These are phyloP conservation scores for Gossypium trilobum DNA, from an alignment of 441 rosid species.

Conservation along the genomic window DNA sequence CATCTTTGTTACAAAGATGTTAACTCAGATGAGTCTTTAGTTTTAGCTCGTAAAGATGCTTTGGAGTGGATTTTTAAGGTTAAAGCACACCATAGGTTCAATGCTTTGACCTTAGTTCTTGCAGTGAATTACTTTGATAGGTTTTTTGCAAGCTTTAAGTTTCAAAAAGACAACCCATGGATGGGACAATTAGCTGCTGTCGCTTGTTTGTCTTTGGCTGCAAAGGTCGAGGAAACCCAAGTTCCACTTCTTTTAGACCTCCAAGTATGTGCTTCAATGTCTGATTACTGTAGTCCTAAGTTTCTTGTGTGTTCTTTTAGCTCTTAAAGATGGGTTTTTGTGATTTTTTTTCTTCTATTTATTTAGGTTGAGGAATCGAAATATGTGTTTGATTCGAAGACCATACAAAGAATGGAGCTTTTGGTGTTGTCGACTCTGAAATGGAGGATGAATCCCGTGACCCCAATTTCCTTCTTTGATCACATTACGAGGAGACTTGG, in stretches of 20 bases:
- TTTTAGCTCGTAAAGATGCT: constrained; percentile 37
- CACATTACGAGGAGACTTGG: constrained; percentile 45
- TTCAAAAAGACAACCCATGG: constrained; percentile 57
- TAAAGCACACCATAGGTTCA: constrained; percentile 41
- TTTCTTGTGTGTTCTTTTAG: constrained; percentile 17
- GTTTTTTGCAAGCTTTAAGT: constrained; percentile 33
- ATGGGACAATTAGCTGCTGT: constrained; percentile 56
- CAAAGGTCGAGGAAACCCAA: constrained; percentile 58
- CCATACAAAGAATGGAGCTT: constrained; percentile 66
- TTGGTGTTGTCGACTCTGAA: constrained; percentile 50
- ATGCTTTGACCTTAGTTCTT: constrained; percentile 43
- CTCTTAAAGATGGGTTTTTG: background rate
- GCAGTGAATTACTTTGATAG: constrained; percentile 68
- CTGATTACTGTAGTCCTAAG: constrained; percentile 1
- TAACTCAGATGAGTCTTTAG: constrained; percentile 35
- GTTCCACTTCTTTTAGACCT: constrained; percentile 52
- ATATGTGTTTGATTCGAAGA: constrained; percentile 51
- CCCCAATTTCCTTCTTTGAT: constrained; percentile 50
- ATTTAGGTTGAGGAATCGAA: constrained; percentile 45
- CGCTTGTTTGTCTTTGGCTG: constrained; percentile 58
- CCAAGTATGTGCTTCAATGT: constrained; percentile 36
- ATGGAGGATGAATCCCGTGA: constrained; percentile 68
- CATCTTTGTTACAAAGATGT: constrained; percentile 18
- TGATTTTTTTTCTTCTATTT: background rate
- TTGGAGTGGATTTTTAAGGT: constrained; percentile 47